A percentile compares a stretch with the other conserved stretches of the same genome.
phyloP scores from a whole-genome alignment of 257 asterid species.

The Linderniella brevidens region DNA sequence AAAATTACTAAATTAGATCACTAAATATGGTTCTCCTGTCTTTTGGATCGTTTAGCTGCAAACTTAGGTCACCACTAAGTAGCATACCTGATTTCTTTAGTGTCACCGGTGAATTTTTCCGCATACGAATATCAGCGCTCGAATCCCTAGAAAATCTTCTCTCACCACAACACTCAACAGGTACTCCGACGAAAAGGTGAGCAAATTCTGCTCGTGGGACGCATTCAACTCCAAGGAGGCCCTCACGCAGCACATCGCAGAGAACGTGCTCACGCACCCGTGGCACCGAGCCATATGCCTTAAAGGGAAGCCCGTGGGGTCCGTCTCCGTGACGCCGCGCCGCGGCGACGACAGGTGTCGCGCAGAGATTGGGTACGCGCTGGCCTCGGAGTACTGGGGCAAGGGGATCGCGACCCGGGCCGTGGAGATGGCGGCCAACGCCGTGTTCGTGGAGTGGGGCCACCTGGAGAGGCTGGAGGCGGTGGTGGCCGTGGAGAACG shows the following conservation, averaged over 20 bases:
- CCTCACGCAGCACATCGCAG: constrained; percentile 19
- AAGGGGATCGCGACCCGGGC: constrained; percentile 63
- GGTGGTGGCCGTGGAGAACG: constrained; percentile 50
- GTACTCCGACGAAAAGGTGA: constrained; percentile 45
- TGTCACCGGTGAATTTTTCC: neutral
- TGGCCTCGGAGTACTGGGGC: constrained; percentile 67
- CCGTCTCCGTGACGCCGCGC: constrained; percentile 30
- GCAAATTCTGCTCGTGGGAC: constrained; percentile 56
- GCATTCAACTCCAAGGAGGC: constrained; percentile 34
- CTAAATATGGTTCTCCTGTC: no score
- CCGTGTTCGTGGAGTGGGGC: constrained; percentile 51
- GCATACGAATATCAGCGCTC: no score
- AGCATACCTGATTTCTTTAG: no score
- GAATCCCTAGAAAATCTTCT: no score
- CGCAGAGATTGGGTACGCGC: constrained; percentile 55
- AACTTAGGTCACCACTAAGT: no score
- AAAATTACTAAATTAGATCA: no score
- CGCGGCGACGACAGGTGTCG: constrained; percentile 27
- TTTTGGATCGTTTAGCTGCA: no score
- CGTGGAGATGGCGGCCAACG: constrained; percentile 45
- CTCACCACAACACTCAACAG: constrained; percentile 8
- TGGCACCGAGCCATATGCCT: constrained; percentile 53
- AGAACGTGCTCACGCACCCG: constrained; percentile 22
- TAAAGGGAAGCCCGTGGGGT: constrained; percentile 32
- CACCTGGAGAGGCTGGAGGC: constrained; percentile 68